Percentiles rank a stretch among this genome's conserved stretches.
These are phyloP conservation scores for Emmonsiellopsis sp. DNA, from an alignment of 2,329 filamentous ascomycete species.

Conservation along the genomic window DNA sequence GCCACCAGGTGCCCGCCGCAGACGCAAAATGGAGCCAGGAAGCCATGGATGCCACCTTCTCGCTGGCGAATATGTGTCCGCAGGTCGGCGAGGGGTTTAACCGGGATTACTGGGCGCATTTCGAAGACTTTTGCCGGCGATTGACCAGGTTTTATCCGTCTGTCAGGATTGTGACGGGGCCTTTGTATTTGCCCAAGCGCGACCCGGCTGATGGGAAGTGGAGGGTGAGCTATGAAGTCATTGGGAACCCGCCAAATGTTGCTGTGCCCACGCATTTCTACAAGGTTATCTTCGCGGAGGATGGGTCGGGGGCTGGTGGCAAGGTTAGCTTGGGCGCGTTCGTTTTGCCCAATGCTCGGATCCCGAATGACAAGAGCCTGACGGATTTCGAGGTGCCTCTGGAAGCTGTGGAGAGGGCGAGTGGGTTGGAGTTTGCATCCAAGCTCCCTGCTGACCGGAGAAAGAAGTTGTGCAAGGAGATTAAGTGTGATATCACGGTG, in stretches of 20 bases:
- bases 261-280: conserved; percentile 98
- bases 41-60: conserved; percentile 94
- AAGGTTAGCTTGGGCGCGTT: conserved; percentile 88
- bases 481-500: conserved; percentile 74
- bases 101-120: conserved; percentile 97
- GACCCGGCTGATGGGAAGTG: conserved; percentile 83
- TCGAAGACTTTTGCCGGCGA: conserved; percentile 91
- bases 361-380: conserved; percentile 79
- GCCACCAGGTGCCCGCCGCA: conserved; percentile 93
- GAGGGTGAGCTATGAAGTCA: conserved; percentile 92
- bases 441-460: conserved; percentile 66
- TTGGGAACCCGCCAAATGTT: conserved; percentile 84
- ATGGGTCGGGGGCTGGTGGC: conserved; percentile 53
- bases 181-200: conserved; percentile 79
- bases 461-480: conserved; percentile 74
- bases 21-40: conserved; percentile 92
- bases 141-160: conserved; percentile 73
- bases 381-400: conserved; percentile 90
- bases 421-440: conserved; percentile 79
- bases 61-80: conserved; percentile 92
- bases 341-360: conserved; percentile 83
- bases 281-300: conserved; percentile 96
- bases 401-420: conserved; percentile 85
- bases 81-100: conserved; percentile 99
- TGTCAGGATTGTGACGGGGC: conserved; percentile 86